Percentiles rank a stretch among this genome's conserved stretches.
These are phyloP conservation scores for Neonectria coccinea DNA, from an alignment of 2,329 filamentous ascomycete genomes.

Conservation along the genomic window DNA sequence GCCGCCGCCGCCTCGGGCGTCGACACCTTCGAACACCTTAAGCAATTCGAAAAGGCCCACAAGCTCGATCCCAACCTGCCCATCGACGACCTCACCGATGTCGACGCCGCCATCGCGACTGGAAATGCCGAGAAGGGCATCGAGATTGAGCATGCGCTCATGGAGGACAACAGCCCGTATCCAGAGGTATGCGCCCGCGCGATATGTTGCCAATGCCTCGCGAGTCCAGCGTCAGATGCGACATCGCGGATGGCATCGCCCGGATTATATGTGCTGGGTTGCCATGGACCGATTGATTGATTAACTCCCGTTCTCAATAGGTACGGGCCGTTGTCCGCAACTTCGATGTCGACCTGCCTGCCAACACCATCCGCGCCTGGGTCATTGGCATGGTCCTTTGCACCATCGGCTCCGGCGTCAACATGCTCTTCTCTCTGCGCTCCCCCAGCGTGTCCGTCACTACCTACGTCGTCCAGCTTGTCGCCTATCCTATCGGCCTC, in stretches of 20 bases:
- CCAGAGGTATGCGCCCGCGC: conserved; percentile 63
- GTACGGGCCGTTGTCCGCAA: conserved; percentile 75
- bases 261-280: not conserved
- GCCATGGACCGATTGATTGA: conserved; percentile 18
- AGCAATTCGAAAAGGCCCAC: conserved; percentile 70
- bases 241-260: conserved; percentile 11
- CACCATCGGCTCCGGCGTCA: conserved; percentile 71
- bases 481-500: conserved; percentile 69
- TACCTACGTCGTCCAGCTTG: conserved; percentile 71
- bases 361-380: conserved; percentile 75
- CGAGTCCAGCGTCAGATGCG: not conserved
- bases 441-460: conserved; percentile 70
- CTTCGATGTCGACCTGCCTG: conserved; percentile 72
- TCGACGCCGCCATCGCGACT: conserved; percentile 67
- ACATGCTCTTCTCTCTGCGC: conserved; percentile 70
- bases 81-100: conserved; percentile 70
- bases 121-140: conserved; percentile 67
- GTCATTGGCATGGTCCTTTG: conserved; percentile 70
- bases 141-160: conserved; percentile 67
- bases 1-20: conserved; percentile 54
- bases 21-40: conserved; percentile 60
- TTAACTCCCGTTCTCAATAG: conserved; percentile 51
- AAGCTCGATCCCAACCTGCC: conserved; percentile 74
- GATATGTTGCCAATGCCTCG: not conserved
- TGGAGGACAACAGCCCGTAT: conserved; percentile 76